Evolutionary conservation across 306 rosid genomes (phyloP).

Genomic region (Carpinus viminea): DNA sequence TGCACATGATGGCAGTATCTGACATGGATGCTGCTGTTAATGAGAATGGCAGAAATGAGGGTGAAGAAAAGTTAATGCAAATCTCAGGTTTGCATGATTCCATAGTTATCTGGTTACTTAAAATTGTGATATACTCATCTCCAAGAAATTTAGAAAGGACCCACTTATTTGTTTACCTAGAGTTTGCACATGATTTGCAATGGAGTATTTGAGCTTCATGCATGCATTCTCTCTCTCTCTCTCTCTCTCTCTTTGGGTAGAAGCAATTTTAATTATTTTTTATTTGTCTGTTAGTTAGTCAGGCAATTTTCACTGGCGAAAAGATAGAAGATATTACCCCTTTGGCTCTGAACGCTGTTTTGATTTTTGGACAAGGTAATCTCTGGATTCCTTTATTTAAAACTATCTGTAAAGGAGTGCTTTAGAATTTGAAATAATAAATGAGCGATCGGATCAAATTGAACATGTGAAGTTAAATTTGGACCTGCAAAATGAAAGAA

Average conservation of each 20-base stretch:
- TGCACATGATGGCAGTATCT: conserved; percentile 53
- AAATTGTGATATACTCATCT: not conserved
- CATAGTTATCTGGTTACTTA: conserved; percentile 22
- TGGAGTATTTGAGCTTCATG: too few species aligned
- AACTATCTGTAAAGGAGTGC: not conserved
- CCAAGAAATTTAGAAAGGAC: not conserved
- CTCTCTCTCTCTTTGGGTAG: not conserved
- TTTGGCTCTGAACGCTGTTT: conserved; percentile 61
- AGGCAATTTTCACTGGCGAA: conserved; percentile 68
- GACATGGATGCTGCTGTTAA: conserved; percentile 51
- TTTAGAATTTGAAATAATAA: not conserved
- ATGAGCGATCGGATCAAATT: too few species aligned
- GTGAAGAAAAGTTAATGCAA: conserved; percentile 48
- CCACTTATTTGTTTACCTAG: not conserved
- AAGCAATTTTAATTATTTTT: not conserved
- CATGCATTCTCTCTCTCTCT: not conserved
- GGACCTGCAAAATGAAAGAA: too few species aligned
- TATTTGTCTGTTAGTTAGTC: conserved; percentile 50
- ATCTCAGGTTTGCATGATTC: conserved; percentile 56
- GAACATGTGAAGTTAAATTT: too few species aligned
- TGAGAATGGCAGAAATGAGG: conserved; percentile 46
- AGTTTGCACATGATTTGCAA: too few species aligned
- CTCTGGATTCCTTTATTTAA: conserved; percentile 2
- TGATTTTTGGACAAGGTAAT: conserved; percentile 94
- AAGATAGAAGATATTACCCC: conserved; percentile 76